Evolutionary conservation across 768 basidiomycete genomes (phyloP).

Genomic region (Xerocomus potaroensis): DNA sequence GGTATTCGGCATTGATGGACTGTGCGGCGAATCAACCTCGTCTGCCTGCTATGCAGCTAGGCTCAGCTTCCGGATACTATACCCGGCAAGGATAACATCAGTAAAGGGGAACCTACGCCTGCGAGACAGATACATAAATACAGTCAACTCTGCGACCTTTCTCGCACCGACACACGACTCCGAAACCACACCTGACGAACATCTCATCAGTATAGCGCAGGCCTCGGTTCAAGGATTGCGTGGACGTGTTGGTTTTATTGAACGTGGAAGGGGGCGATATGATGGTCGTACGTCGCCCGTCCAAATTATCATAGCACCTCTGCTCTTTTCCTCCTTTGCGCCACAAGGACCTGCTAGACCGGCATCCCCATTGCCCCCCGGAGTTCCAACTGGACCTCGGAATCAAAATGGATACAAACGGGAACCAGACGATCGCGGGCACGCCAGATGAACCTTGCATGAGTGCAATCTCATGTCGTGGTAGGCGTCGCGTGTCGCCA

Average conservation of each 20-base stretch:
- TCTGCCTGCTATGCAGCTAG: no score
- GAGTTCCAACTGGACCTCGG: constrained; percentile 82
- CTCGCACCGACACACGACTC: no score
- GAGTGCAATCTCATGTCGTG: constrained; percentile 2
- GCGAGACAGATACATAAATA: no score
- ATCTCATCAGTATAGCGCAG: no score
- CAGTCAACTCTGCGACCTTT: no score
- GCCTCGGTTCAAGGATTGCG: constrained; percentile 39
- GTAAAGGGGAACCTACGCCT: no score
- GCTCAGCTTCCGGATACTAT: no score
- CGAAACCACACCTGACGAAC: no score
- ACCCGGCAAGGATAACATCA: no score
- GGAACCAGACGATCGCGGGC: constrained; percentile 64
- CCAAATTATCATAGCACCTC: not conserved
- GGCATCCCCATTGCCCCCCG: constrained; percentile 80
- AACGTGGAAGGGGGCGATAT: constrained; percentile 35
- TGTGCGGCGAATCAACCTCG: no score
- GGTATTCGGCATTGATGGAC: no score
- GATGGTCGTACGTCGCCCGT: constrained; percentile 39
- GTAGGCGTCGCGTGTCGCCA: constrained; percentile 70
- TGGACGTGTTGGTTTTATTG: constrained; percentile 40
- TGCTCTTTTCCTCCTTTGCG: constrained; percentile 15
- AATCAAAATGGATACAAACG: constrained; percentile 88
- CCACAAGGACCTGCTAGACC: constrained; percentile 63
- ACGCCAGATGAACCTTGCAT: constrained; percentile 43